These are phyloP conservation scores for Mortierella sp. DNA, from an alignment of 371 early-diverging fungal genomes.

Conservation along the genomic window DNA sequence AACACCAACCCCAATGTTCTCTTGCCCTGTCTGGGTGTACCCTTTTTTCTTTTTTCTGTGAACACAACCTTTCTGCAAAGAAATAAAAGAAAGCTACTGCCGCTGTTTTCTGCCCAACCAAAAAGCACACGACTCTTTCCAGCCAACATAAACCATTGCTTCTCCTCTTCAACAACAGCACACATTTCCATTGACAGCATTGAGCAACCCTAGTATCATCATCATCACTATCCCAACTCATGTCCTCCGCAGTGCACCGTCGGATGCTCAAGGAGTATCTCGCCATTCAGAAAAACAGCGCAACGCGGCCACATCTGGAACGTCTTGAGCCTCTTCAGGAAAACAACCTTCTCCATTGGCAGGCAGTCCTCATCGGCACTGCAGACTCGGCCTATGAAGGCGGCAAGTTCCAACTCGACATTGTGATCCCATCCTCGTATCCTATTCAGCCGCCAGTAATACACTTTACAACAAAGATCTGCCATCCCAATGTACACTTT, in stretches of 20 bases:
- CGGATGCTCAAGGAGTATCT: conserved; percentile 72
- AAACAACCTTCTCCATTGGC: conserved; percentile 89
- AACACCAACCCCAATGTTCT: no score
- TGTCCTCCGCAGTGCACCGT: conserved; percentile 62
- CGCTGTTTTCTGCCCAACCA: no score
- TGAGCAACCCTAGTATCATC: not conserved
- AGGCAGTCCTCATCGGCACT: conserved; percentile 85
- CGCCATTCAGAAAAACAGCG: conserved; percentile 65
- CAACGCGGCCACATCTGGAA: conserved; percentile 65
- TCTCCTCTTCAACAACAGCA: no score
- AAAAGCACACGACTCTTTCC: no score
- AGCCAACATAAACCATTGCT: no score
- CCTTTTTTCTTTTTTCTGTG: no score
- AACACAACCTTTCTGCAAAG: no score
- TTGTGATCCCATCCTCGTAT: conserved; percentile 69
- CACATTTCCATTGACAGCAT: no score
- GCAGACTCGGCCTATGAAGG: conserved; percentile 88
- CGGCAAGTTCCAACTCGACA: conserved; percentile 67
- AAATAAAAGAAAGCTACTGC: no score
- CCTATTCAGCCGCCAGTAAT: conserved; percentile 81
- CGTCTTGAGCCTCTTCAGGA: conserved; percentile 73
- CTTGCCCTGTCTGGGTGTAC: no score
- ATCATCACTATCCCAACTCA: conserved; percentile 4
- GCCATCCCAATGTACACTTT: conserved; percentile 85
- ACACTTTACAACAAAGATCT: conserved; percentile 80